Evolutionary conservation across 768 basidiomycete genomes (phyloP).

Genomic region (Boletus rex-veris): DNA sequence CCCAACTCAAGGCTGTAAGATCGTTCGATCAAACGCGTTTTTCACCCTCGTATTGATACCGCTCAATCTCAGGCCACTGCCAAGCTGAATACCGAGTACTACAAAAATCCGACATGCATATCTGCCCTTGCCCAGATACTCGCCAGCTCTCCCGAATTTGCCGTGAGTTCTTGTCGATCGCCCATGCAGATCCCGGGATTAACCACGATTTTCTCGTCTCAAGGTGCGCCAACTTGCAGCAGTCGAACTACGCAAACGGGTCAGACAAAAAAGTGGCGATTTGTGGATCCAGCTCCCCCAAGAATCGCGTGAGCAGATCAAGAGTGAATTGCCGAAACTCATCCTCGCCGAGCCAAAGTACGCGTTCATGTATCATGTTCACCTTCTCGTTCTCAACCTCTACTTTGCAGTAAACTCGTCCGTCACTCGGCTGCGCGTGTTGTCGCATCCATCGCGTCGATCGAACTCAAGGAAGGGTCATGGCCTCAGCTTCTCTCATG

Average conservation of each 20-base stretch:
- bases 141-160: conserved; percentile 76
- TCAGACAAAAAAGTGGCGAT: conserved; percentile 72
- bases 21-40: conserved; percentile 25
- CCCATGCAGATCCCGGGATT: conserved; percentile 6
- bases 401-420: conserved; percentile 67
- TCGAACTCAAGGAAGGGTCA: conserved; percentile 74
- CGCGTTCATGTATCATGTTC: conserved; percentile 22
- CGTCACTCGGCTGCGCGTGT: conserved; percentile 92
- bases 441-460: conserved; percentile 85
- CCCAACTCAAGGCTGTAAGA: conserved; percentile 83
- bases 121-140: conserved; percentile 86
- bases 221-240: conserved; percentile 97
- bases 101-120: conserved; percentile 88
- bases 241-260: conserved; percentile 93
- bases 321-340: conserved; percentile 73
- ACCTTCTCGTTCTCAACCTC: neutral
- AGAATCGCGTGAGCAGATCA: conserved; percentile 76
- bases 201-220: neutral
- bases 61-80: conserved; percentile 69
- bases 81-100: conserved; percentile 87
- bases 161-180: conserved; percentile 51
- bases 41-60: conserved; percentile 10
- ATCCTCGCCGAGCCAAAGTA: conserved; percentile 78
- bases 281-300: conserved; percentile 75
- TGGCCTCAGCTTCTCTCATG: conserved; percentile 91